Conservation (phyloP, 495 filamentous ascomycete genomes). For the Delitschia confertaspora region DNA sequence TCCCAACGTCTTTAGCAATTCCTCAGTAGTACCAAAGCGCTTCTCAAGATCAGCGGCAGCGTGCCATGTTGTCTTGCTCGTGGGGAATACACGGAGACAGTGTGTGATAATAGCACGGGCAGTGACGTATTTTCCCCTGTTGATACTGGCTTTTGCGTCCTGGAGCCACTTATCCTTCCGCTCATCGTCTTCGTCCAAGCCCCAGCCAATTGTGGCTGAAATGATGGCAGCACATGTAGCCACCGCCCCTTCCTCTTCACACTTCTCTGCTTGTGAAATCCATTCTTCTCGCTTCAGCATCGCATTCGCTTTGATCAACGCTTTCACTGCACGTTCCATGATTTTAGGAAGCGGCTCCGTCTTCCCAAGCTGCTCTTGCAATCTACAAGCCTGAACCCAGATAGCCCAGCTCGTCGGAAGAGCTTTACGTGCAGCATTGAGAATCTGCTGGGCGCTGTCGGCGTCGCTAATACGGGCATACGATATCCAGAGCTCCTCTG, state of each 20-base stretch:
- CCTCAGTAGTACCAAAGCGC: conserved; percentile 78
- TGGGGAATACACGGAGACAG: conserved; percentile 77
- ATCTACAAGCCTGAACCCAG: conserved; percentile 87
- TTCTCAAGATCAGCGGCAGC: conserved; percentile 86
- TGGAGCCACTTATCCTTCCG: conserved; percentile 92
- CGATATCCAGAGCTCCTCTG: conserved; percentile 90
- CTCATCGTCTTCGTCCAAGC: conserved; percentile 92
- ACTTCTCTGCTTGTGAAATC: conserved; percentile 90
- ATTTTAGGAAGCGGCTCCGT: conserved; percentile 63
- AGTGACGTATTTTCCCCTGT: conserved; percentile 72
- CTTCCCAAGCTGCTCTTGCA: conserved; percentile 83
- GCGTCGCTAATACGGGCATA: conserved; percentile 80
- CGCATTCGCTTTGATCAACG: conserved; percentile 81
- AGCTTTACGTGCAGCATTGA: conserved; percentile 92
- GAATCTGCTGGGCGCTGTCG: conserved; percentile 82
- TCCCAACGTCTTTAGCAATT: conserved; percentile 73
- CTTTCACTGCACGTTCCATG: conserved; percentile 87
- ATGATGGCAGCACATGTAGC: conserved; percentile 84
- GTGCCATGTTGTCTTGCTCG: conserved; percentile 73
- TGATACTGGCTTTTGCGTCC: conserved; percentile 72
- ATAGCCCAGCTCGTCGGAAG: conserved; percentile 85
- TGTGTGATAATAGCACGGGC: conserved; percentile 90
- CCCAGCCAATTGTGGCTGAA: conserved; percentile 84
- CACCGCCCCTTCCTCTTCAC: conserved; percentile 83
- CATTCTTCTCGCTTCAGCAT: conserved; percentile 97